Evolutionary conservation across 371 early-diverging fungal genomes (phyloP).

Genomic region (Polyrhizophydium stewartii): DNA sequence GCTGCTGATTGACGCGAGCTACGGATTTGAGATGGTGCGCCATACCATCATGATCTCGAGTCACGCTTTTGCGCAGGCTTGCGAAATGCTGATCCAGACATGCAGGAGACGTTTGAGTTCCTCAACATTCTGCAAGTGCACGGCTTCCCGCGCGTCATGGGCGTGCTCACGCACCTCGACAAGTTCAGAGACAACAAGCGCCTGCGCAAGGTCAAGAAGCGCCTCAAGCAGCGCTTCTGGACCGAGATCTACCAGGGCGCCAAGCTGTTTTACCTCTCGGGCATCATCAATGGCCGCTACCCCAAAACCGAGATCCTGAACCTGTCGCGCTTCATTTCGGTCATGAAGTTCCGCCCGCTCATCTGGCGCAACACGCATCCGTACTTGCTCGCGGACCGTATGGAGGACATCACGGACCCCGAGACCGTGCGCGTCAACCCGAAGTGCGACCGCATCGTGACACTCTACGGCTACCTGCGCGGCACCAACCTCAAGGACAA

Average conservation of each 20-base stretch:
- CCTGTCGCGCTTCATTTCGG: slow-evolving; percentile 92
- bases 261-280: slow-evolving; percentile 94
- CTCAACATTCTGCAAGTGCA: slow-evolving; percentile 95
- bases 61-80: not conserved
- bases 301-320: slow-evolving; percentile 90
- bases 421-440: slow-evolving; percentile 73
- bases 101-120: slow-evolving; percentile 96
- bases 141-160: slow-evolving; percentile 98
- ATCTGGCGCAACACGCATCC: slow-evolving; percentile 96
- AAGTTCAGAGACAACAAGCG: slow-evolving; percentile 88
- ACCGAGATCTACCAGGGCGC: slow-evolving; percentile 98
- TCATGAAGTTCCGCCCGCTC: slow-evolving; percentile 95
- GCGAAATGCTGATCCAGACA: not conserved
- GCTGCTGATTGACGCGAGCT: slow-evolving; percentile 92
- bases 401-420: slow-evolving; percentile 95
- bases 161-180: slow-evolving; percentile 93
- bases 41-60: too few relatives aligned
- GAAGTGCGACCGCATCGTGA: slow-evolving; percentile 85
- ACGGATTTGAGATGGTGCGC: slow-evolving; percentile 93
- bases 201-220: slow-evolving; percentile 85
- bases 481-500: slow-evolving; percentile 86
- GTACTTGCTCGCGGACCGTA: slow-evolving; percentile 91
- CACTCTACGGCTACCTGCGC: slow-evolving; percentile 91
- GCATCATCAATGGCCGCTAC: slow-evolving; percentile 90
- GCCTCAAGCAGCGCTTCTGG: slow-evolving; percentile 97